These are phyloP conservation scores for Platismatia glauca DNA, from an alignment of 495 filamentous ascomycete genomes.

Conservation along the genomic window DNA sequence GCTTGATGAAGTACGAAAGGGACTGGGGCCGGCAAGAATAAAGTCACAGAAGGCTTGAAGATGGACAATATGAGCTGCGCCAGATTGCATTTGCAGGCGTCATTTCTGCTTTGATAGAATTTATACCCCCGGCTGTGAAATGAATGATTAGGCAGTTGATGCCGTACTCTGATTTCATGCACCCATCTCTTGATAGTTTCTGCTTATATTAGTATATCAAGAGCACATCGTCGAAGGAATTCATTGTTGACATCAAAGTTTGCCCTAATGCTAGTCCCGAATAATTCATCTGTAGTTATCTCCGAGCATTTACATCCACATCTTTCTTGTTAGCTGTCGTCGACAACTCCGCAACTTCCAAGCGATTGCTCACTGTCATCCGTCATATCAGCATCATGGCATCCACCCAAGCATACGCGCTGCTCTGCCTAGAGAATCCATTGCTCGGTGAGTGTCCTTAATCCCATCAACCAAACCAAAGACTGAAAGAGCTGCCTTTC, in stretches of 20 bases:
- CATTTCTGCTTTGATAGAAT: neutral
- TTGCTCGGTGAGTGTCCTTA: constrained; percentile 61
- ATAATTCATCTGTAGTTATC: neutral
- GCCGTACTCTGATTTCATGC: neutral
- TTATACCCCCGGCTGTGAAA: constrained; percentile 4
- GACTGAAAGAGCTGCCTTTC: constrained; percentile 16
- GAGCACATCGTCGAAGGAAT: neutral
- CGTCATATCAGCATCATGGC: constrained; percentile 43
- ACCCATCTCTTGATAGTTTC: neutral
- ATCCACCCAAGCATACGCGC: constrained; percentile 62
- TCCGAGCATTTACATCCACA: neutral
- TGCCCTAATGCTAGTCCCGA: neutral
- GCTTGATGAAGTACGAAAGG: constrained; percentile 81
- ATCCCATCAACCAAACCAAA: neutral
- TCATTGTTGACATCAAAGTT: neutral
- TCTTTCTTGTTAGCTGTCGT: neutral
- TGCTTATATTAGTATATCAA: neutral
- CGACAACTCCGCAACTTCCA: neutral
- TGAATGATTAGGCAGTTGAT: neutral
- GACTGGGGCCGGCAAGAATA: constrained; percentile 66
- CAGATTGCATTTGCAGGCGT: constrained; percentile 7
- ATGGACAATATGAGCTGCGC: neutral
- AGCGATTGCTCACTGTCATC: too few relatives aligned
- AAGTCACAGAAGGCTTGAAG: constrained; percentile 6
- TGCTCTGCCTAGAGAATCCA: constrained; percentile 92